Evolutionary conservation across 495 filamentous ascomycete species (phyloP), one percentile per base, ranked within the genome.

Genomic region (Aspergillus indologenus): DNA sequence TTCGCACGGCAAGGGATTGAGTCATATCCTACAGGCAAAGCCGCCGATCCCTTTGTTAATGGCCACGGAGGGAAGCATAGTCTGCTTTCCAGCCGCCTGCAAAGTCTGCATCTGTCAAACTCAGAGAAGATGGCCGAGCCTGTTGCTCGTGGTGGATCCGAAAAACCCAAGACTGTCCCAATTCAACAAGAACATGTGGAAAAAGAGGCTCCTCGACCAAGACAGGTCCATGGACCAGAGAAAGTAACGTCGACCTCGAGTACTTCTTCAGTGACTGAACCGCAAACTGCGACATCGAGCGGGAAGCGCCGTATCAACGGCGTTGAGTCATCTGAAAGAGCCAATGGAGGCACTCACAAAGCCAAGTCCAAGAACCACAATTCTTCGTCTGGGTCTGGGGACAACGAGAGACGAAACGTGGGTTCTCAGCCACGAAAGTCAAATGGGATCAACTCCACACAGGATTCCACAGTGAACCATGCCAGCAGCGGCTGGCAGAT

Each of bases 401-500:
- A 71, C n/a, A 45, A 57, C 18, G 75, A 75, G 45, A 68, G 74
- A 20, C 68, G 69, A 19, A 68, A 69, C 57, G 55, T 61, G 12
- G 69, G 70, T 18, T 50, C 71, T 24, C 59, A 64, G 20, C 50
- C 65, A 9, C 71, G 73, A 18, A 79, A 79, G 59, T 24, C 67
- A 17, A 75, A 75, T 48, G 74, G 70, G 21, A 29, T 60, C 26
- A 42, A 42, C 46, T 57, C 64, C 3, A 46, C 57, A 40, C 72
- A 59, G 56, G 69, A 75, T 57, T 65, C 70, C 40, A 22, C 65
- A 63, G 26, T 59, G 59, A 40, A 62, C 43, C 69, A 77, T 56
- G 44, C 60, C 44, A 66, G 57, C 55, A 60, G 68, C 59, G 74
- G 74, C 53, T 82, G 79, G 79, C 79, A 82, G 63, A 78, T 77